Base-by-base conservation (phyloP, 1,284 basidiomycete genomes). In the Omphalotus olearius region DNA sequence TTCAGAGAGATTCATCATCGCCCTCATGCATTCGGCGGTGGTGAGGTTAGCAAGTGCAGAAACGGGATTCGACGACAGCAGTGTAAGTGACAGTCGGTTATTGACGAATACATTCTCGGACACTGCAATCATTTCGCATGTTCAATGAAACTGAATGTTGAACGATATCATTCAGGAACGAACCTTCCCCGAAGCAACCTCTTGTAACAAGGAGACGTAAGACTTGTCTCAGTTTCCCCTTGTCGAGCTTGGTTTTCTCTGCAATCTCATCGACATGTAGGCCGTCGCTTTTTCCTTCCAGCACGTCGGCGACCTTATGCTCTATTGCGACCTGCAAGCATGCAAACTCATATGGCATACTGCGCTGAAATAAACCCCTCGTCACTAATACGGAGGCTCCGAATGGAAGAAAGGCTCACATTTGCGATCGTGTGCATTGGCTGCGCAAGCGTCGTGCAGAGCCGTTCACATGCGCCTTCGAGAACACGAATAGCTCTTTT, bases 121-220 rank as follows among this genome's bases (percentile, higher is more conserved):
- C 23, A 54, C 53, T 54, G 9, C 13, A 33, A 2, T 10, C 9
- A 33, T 9, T 28, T 10, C 10, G 26, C 9, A 33, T 33, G 30
- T 33, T 33, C 30, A 9, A 7, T 33, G 4, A 33, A 33, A 2
- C 30, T 33, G 30, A n/a, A 33, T 13, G 13, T 33, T 4, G 7
- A 7, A 10, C 7, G 30, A 33, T 9, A 9, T 10, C 30, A n/a
- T 0, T 63, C 16, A 48, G 56, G 16, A 18, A 48, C 57, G 16
- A 49, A 70, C 70, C 64, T 64, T 74, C 73, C 18, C 57, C 54
- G 57, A 72, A 75, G 45, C 68, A 61, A 51, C 72, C 69, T 33
- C 66, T 64, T 0, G 69, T 63, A 4, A 65, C 65, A 0, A 75
- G 62, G 1, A 69, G 50, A 10, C 72, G 62, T 42, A 75, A 51